Conservation (phyloP, 2,329 filamentous ascomycete species). For the Scortechinia acanthostroma region DNA sequence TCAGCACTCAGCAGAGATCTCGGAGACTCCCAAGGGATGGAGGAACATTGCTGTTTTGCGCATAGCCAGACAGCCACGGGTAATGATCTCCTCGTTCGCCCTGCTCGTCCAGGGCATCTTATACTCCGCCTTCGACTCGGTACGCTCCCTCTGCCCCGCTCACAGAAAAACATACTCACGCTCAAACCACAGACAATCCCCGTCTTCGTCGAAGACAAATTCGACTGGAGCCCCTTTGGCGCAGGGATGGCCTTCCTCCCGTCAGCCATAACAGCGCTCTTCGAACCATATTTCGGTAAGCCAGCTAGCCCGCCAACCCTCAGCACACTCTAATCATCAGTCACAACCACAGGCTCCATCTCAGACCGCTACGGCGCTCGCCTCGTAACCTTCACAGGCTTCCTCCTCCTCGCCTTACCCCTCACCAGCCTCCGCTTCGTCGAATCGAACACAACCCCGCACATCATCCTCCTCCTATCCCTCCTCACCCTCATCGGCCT, state of each 20-base stretch:
- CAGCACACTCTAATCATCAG: neutral
- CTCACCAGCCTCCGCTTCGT: neutral
- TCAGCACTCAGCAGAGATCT: too few relatives aligned
- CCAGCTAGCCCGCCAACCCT: too few relatives aligned
- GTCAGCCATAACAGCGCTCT: neutral
- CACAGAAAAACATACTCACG: neutral
- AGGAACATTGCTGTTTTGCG: neutral
- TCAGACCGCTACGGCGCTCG: neutral
- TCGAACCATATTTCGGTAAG: neutral
- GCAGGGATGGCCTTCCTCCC: neutral
- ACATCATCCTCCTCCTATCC: neutral
- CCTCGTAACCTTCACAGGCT: neutral
- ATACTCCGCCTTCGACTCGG: neutral
- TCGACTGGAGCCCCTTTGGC: neutral
- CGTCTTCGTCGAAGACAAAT: neutral
- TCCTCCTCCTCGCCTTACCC: neutral
- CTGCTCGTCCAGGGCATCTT: neutral
- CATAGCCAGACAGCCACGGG: neutral
- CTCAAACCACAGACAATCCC: neutral
- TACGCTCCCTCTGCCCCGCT: neutral
- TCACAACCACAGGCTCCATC: neutral
- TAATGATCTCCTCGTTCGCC: neutral
- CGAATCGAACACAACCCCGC: neutral
- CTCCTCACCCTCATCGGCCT: neutral
- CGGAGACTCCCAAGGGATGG: neutral